These are phyloP conservation scores for Martensiomyces pterosporus DNA, from an alignment of 192 early-diverging fungal genomes.

Conservation along the genomic window DNA sequence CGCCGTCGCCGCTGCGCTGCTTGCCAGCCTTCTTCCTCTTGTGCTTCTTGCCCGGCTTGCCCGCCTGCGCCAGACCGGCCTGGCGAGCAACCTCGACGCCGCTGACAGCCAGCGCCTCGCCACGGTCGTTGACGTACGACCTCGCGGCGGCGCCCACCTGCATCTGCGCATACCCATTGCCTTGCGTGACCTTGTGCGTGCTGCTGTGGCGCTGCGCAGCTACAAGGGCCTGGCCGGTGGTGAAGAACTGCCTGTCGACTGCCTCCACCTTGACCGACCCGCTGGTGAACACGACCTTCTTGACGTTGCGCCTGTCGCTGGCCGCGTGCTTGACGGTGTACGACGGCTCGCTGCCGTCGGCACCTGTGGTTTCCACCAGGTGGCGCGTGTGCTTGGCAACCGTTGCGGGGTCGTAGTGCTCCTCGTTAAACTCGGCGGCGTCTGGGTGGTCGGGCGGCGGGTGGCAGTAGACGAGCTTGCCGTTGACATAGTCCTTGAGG, in stretches of 20 bases:
- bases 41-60: conserved; percentile 48
- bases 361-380: conserved; percentile 50
- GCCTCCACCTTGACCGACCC: conserved; percentile 24
- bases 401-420: conserved; percentile 65
- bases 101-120: conserved; percentile 46
- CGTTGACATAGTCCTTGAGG: conserved; percentile 96
- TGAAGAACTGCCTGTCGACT: conserved; percentile 46
- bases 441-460: conserved; percentile 62
- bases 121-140: conserved; percentile 43
- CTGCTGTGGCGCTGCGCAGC: conserved; percentile 26
- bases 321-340: conserved; percentile 45
- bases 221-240: conserved; percentile 10
- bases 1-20: conserved; percentile 62
- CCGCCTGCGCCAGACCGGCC: conserved; percentile 57
- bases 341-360: conserved; percentile 33
- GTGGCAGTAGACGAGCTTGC: conserved; percentile 86
- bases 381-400: conserved; percentile 33
- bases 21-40: conserved; percentile 77
- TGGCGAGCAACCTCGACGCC: conserved; percentile 55
- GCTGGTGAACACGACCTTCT: conserved; percentile 51
- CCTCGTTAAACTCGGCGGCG: conserved; percentile 77
- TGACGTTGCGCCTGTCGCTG: conserved; percentile 55
- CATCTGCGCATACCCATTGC: conserved; percentile 36
- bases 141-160: conserved; percentile 33
- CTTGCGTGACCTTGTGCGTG: conserved; percentile 30